Evolutionary conservation across 176 grass and related monocot genomes (phyloP), one percentile per base, ranked within the genome.

Genomic region (Puya raimondii): DNA sequence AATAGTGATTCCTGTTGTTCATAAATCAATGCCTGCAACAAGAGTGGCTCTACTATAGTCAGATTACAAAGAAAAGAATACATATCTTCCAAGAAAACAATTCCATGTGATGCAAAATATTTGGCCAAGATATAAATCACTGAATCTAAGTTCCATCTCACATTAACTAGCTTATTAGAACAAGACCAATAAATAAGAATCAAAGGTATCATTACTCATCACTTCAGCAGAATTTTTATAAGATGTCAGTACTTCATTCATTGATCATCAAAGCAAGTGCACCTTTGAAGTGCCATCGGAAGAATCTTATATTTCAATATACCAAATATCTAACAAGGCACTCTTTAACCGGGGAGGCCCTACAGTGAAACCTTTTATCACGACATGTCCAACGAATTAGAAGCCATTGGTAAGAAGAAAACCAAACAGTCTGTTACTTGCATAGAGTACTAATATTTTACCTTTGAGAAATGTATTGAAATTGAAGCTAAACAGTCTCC

Each of bases 21-120:
- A n/a, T n/a, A n/a, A n/a, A n/a, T 97, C 74, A 27, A 92, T 83
- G 75, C 84, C 93, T 92, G 83, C 68, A 92, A 76, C 70, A 67
- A 21, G 50, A 29, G 13, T 49, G 47, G 48, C 17, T 61, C 56
- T 18, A 22, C 21, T 7, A 61, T 20, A 61, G 21, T 61, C 56
- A 10, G 21, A 20, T 61, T 9, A 61, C 52, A 21, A 22, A 57
- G 14, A 17, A 57, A 57, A 14, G n/a, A 57, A 17, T 57, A 16
- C 13, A 17, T 57, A 57, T 57, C 53, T 61, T 18, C 14, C 1
- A 61, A 18, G 3, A 8, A 61, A 59, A 56, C 2, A 61, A 9
- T 9, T 61, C 14, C 56, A 22, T 9, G 7, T 18, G 56, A 61
- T 61, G 10, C 5, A 61, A 61, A 61, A 61, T 18, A 61, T 61